Conservation (phyloP, 78 protist genomes). For the Reticulomyxa filosa region DNA sequence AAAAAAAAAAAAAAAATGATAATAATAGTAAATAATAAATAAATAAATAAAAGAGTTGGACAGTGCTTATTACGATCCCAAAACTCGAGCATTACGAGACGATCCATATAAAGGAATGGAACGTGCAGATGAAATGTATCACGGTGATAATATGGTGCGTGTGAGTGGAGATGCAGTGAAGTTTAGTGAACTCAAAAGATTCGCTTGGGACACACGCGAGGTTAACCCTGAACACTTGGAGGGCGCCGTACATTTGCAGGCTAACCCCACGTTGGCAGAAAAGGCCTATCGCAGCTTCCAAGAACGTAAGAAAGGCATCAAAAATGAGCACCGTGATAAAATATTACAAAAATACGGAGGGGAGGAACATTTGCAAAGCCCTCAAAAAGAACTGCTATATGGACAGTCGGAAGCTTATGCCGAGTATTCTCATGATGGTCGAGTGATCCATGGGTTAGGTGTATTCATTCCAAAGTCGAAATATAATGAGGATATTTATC, state of each 20-base stretch:
- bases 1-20: too few species aligned
- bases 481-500: slow-evolving; percentile 65
- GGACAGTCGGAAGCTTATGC: slow-evolving; percentile 68
- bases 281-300: neutral
- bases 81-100: slow-evolving; percentile 86
- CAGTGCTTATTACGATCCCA: slow-evolving; percentile 96
- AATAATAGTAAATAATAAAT: too few species aligned
- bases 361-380: slow-evolving; percentile 31
- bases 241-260: slow-evolving; percentile 47
- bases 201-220: neutral
- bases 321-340: neutral
- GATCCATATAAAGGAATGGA: slow-evolving; percentile 38
- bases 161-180: slow-evolving; percentile 45
- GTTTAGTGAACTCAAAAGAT: slow-evolving; percentile 25
- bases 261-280: slow-evolving; percentile 66
- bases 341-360: slow-evolving; percentile 72
- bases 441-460: slow-evolving; percentile 41
- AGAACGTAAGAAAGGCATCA: neutral
- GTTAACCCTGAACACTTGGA: neutral
- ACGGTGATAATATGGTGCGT: slow-evolving; percentile 68
- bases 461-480: slow-evolving; percentile 14
- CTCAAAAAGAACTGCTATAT: slow-evolving; percentile 24
- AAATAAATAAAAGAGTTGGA: too few species aligned
- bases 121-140: slow-evolving; percentile 1
- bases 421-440: slow-evolving; percentile 62